phyloP scores from a whole-genome alignment of 2,329 filamentous ascomycete species.

The Aspergillus costaricaensis region DNA sequence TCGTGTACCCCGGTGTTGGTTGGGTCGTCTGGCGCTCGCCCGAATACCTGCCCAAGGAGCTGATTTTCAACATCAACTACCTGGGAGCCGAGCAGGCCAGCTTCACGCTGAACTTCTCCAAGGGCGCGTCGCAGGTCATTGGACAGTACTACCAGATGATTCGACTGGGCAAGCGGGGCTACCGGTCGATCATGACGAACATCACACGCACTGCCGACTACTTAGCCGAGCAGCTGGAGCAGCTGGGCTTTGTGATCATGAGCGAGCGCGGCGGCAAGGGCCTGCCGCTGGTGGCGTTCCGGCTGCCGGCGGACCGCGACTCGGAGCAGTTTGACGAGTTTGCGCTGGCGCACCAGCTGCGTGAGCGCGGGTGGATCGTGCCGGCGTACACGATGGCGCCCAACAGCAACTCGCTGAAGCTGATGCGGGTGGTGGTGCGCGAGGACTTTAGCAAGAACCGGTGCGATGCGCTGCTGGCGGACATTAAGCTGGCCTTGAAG shows the following conservation, averaged over 20 bases:
- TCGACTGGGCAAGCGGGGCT: constrained; percentile 88
- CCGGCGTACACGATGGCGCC: constrained; percentile 98
- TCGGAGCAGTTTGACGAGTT: constrained; percentile 70
- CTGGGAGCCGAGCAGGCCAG: constrained; percentile 92
- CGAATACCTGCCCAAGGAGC: constrained; percentile 81
- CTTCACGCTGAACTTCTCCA: constrained; percentile 97
- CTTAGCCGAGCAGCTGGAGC: constrained; percentile 70
- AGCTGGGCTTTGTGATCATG: constrained; percentile 84
- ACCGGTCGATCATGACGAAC: constrained; percentile 91
- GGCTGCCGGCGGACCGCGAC: constrained; percentile 61
- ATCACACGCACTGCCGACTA: constrained; percentile 88
- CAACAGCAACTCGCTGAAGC: constrained; percentile 77
- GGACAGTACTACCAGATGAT: constrained; percentile 98
- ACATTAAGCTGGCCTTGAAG: constrained; percentile 75
- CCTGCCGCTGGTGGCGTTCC: constrained; percentile 87
- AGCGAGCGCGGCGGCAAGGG: constrained; percentile 75
- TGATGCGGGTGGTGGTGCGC: constrained; percentile 88
- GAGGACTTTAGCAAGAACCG: constrained; percentile 86
- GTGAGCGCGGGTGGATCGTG: constrained; percentile 87
- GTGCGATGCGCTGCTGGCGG: constrained; percentile 74
- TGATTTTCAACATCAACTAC: constrained; percentile 99
- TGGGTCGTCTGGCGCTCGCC: constrained; percentile 89
- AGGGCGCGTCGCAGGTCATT: constrained; percentile 90
- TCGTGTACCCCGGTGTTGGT: constrained; percentile 86
- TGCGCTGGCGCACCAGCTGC: constrained; percentile 78